Base-by-base conservation (phyloP, 768 basidiomycete species). In the Lactarius vividus region DNA sequence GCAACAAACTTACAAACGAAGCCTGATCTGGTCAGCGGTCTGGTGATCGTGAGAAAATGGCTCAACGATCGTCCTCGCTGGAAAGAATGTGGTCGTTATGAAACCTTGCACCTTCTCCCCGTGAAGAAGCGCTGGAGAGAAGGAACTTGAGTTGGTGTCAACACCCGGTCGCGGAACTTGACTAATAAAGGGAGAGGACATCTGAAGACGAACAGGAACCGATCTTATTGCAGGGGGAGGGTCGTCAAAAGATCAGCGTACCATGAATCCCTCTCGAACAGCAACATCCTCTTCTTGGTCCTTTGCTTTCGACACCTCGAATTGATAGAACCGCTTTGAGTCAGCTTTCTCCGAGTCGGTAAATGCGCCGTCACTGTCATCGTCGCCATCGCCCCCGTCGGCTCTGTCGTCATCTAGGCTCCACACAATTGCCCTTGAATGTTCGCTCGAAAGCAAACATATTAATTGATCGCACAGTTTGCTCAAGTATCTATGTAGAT, bases 241-340 rank as follows among this genome's bases (percentile, higher is more conserved):
- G 16, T 4, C 1, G 5, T 1, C 2, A 0, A 2, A 1, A n/a
- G 8, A 31, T 20, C 4, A 44, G 15, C 55, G 75, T 70, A 85
- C 85, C 69, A 71, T 75, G 68, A 85, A 85, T 0, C 85, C 85
- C 1, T 75, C 72, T 23, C 76, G 76, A 8, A 75, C 72, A 2
- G 72, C 69, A 4, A 85, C 83, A 4, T 78, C 76, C 69, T 86
- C 85, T 58, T 83, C 83, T 69, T 86, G 83, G 54, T 86, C 83
- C 23, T 79, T 79, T 3, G 81, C 84, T 72, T 86, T 84, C 0
- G 78, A 73, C 1, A 87, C 86, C 59, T 83, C 80, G 59, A 84
- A 87, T 0, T 78, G 79, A 69, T 81, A 83, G 63, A 87, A 74
- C 7, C 85, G 76, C 44, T 83, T 83, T 3, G 72, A 75, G 15